These are phyloP conservation scores for Eudorina sp. DNA, from an alignment of 139 green algal species.

Conservation along the genomic window DNA sequence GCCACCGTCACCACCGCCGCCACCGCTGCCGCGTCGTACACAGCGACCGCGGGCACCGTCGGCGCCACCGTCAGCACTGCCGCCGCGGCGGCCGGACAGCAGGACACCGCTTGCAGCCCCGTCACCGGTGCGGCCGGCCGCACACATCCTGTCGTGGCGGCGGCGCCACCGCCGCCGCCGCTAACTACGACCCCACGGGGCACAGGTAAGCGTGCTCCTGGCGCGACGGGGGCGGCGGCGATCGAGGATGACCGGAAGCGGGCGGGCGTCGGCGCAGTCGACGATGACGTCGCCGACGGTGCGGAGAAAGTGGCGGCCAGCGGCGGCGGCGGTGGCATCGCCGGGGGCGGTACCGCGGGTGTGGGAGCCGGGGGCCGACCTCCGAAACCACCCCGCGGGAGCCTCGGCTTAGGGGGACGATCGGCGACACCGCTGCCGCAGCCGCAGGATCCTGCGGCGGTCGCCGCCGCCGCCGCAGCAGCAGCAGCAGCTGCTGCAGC, in stretches of 20 bases:
- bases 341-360: neutral
- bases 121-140: neutral
- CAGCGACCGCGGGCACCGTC: neutral
- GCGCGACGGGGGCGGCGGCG: no score
- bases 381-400: no score
- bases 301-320: neutral
- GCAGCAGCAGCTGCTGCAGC: neutral
- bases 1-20: neutral
- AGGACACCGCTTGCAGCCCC: slow-evolving; percentile 2
- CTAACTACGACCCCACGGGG: no score
- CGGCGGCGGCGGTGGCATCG: no score
- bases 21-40: neutral
- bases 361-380: neutral
- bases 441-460: neutral
- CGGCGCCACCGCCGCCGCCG: neutral
- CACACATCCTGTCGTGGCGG: neutral
- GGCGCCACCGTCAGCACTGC: no score
- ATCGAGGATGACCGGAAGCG: no score
- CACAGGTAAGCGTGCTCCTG: no score
- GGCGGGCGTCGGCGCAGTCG: no score
- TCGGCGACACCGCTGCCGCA: neutral
- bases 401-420: no score
- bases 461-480: neutral
- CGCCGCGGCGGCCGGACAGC: neutral
- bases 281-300: no score